Base-by-base conservation (phyloP, 805 yeast species). In the Nakazawaea anatomiae region DNA sequence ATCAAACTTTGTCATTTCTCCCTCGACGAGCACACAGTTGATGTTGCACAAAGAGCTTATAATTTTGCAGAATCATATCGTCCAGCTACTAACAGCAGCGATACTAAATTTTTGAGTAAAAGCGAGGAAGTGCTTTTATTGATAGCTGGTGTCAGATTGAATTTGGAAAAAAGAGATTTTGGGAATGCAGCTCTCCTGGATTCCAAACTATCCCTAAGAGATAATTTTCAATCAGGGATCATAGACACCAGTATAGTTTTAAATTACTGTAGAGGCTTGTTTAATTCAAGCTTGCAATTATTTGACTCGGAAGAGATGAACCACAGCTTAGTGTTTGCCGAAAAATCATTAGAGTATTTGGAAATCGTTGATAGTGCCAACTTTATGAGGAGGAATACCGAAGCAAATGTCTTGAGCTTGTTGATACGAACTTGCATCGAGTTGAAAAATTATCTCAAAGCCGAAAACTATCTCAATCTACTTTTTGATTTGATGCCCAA, bases 161-260 rank as follows among this genome's bases (percentile, higher is more conserved):
- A 68, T 0, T 42, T 71, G 5, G 44, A 54, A 6, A 62, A 60
- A n/a, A 62, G 59, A 3, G 73, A 74, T 51, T 53, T 61, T 5
- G 62, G 66, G 41, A 60, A 64, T 55, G 74, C 75, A 1, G 65
- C 60, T 41, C 57, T 69, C 30, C 69, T 66, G 52, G 65, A 67
- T 32, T 58, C 59, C 8, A 65, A 68, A 47, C 62, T 69, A 1
- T 59, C 58, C 28, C 34, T 64, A 1, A 7, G 34, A 4, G 54
- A 57, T 2, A 56, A 59, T 31, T 30, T 45, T 4, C 30, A 8
- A 2, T 4, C 14, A 30, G 43, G 43, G 39, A 9, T 43, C 1
- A 40, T 61, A 5, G 60, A 60, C 12, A 43, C 59, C 2, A 56
- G 56, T 1, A 42, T 51, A 0, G 39, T 63, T 2, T 32, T 67